A percentile compares a stretch with the other conserved stretches of the same genome.
phyloP scores from a whole-genome alignment of 176 grass and related monocot genomes.

The Raddia guianensis region DNA sequence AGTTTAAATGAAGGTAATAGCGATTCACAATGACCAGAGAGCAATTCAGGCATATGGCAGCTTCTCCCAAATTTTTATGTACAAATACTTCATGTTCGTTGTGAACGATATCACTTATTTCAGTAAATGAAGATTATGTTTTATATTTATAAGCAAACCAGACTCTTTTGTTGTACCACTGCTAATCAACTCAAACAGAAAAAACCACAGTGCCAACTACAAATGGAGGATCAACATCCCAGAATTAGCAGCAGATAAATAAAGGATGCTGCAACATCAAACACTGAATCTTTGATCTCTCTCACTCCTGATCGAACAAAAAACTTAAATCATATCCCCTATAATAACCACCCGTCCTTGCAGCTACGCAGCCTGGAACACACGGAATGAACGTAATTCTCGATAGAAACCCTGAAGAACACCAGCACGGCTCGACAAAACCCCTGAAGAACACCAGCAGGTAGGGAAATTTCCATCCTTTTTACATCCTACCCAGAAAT shows the following conservation, averaged over 20 bases:
- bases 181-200: constrained; percentile 11
- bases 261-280: neutral
- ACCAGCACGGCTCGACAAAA: neutral
- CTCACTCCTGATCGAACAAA: neutral
- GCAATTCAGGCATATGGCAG: neutral
- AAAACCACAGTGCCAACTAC: neutral
- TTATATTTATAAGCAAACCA: neutral
- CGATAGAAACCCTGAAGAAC: neutral
- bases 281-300: neutral
- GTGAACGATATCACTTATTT: neutral
- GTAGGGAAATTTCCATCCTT: neutral
- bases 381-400: neutral
- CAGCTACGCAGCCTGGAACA: neutral
- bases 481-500: neutral
- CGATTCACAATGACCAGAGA: neutral
- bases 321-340: neutral
- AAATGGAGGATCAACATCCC: neutral
- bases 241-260: neutral
- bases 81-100: constrained; percentile 5
- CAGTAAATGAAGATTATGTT: neutral
- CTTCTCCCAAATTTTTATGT: neutral
- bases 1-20: constrained; percentile 19
- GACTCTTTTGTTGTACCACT: neutral
- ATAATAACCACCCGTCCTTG: neutral
- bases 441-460: neutral